Conservation (phyloP, 179 eudicot genomes). For the Camellia oleifera region DNA sequence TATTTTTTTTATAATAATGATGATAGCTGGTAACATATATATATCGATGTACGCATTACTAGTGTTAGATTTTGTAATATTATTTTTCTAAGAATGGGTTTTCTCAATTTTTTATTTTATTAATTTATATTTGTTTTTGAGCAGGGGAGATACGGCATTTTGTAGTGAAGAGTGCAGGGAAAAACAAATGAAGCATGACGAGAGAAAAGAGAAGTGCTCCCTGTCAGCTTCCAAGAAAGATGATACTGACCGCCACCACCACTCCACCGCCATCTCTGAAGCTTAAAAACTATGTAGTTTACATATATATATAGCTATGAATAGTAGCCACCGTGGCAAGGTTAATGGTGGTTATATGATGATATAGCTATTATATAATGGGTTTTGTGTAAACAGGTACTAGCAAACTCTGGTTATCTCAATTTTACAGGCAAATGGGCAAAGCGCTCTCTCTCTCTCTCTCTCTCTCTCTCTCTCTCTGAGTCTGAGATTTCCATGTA, state of each 20-base stretch:
- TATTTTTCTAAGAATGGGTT: neutral
- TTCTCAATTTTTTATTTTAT: neutral
- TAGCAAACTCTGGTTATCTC: too few relatives aligned
- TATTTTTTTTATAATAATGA: neutral
- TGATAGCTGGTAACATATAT: neutral
- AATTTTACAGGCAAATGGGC: neutral
- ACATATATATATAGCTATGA: neutral
- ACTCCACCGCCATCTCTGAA: neutral
- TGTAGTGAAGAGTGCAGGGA: conserved; percentile 71
- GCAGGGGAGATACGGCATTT: conserved; percentile 68
- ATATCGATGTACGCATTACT: neutral
- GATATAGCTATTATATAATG: neutral
- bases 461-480: neutral
- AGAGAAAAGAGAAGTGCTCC: conserved; percentile 37
- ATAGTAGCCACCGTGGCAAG: neutral
- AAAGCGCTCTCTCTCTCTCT: neutral
- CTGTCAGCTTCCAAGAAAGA: conserved; percentile 4
- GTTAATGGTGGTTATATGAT: neutral
- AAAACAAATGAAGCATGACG: conserved; percentile 56
- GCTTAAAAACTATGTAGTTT: neutral
- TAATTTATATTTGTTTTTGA: neutral
- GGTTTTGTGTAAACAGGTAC: too few relatives aligned
- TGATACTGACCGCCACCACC: neutral
- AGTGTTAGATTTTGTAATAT: neutral
- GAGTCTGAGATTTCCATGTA: neutral